Percentiles rank a stretch among this genome's conserved stretches.
phyloP scores from a whole-genome alignment of 2,329 filamentous ascomycete species.

The Epicoccum sorghinum region DNA sequence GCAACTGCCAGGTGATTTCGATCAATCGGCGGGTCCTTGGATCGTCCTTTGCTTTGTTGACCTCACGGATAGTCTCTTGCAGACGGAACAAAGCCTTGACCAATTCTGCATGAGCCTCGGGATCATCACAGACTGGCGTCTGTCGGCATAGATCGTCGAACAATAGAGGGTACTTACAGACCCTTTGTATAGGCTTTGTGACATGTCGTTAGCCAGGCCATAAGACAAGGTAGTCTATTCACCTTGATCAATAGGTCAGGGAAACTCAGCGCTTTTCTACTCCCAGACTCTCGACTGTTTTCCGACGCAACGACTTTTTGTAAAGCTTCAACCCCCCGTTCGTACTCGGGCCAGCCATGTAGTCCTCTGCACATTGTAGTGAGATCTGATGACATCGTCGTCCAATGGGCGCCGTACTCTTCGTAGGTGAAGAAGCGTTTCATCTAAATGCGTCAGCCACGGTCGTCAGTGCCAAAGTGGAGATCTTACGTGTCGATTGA shows the following conservation, averaged over 20 bases:
- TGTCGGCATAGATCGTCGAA: slow-evolving; percentile 82
- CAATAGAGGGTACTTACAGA: slow-evolving; percentile 88
- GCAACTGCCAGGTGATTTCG: slow-evolving; percentile 82
- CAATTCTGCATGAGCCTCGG: slow-evolving; percentile 79
- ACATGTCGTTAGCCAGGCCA: not conserved
- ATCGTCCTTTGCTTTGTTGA: slow-evolving; percentile 85
- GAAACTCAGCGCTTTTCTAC: slow-evolving; percentile 79
- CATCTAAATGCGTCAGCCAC: slow-evolving; percentile 62
- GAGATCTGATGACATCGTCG: slow-evolving; percentile 80
- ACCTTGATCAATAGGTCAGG: slow-evolving; percentile 92
- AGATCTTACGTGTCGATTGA: slow-evolving; percentile 57
- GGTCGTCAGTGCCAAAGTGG: slow-evolving; percentile 27
- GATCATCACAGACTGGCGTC: slow-evolving; percentile 85
- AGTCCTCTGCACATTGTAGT: slow-evolving; percentile 70
- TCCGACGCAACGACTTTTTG: slow-evolving; percentile 75
- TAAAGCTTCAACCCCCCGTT: slow-evolving; percentile 83
- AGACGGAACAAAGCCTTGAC: slow-evolving; percentile 74
- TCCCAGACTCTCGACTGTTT: slow-evolving; percentile 66
- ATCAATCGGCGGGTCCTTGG: slow-evolving; percentile 71
- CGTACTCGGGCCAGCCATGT: slow-evolving; percentile 78
- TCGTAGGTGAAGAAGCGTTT: slow-evolving; percentile 85
- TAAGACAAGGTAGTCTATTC: slow-evolving; percentile 10
- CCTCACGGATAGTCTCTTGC: slow-evolving; percentile 75
- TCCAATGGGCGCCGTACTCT: slow-evolving; percentile 89
- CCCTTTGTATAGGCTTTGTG: slow-evolving; percentile 81